Evolutionary conservation across 768 basidiomycete species (phyloP).

Genomic region (Tylopilus sp.): DNA sequence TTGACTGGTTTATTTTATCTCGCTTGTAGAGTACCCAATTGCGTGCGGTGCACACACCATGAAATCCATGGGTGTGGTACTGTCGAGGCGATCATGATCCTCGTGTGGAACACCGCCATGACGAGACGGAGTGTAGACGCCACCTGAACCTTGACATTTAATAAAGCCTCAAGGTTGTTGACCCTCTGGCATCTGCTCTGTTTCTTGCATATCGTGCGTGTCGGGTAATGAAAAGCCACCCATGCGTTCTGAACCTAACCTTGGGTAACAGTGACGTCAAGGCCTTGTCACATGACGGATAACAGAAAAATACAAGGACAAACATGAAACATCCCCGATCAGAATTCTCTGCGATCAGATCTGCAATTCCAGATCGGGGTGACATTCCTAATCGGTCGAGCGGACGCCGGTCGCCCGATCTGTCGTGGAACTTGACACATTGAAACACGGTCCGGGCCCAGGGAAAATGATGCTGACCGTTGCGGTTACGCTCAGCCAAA

Average conservation of each 20-base stretch:
- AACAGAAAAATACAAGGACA: conserved; percentile 19
- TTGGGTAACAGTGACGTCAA: conserved; percentile 21
- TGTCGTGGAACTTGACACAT: conserved; percentile 4
- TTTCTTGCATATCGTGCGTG: conserved; percentile 10
- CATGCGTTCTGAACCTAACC: conserved; percentile 25
- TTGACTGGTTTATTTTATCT: conserved; percentile 7
- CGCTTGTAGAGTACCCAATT: conserved; percentile 4
- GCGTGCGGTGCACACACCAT: conserved; percentile 12
- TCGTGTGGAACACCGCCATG: conserved; percentile 13
- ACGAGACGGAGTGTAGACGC: conserved; percentile 11
- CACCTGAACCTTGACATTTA: conserved; percentile 28
- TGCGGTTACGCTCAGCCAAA: conserved; percentile 21
- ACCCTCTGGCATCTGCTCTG: conserved; percentile 10
- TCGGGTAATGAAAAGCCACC: conserved; percentile 16
- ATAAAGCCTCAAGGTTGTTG: conserved; percentile 14
- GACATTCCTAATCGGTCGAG: conserved; percentile 11
- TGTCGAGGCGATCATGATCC: conserved; percentile 11
- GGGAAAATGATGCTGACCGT: conserved; percentile 10
- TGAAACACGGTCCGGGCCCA: conserved; percentile 8
- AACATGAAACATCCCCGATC: conserved; percentile 29
- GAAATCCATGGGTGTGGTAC: conserved; percentile 3
- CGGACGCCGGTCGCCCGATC: conserved; percentile 21
- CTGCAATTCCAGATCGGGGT: conserved; percentile 21
- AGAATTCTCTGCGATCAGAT: conserved; percentile 35
- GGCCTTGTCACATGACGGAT: conserved; percentile 18